Percentiles rank a stretch among this genome's conserved stretches.
Conservation (phyloP, 2,329 filamentous ascomycete genomes). For the Hypoxylon sp. region DNA sequence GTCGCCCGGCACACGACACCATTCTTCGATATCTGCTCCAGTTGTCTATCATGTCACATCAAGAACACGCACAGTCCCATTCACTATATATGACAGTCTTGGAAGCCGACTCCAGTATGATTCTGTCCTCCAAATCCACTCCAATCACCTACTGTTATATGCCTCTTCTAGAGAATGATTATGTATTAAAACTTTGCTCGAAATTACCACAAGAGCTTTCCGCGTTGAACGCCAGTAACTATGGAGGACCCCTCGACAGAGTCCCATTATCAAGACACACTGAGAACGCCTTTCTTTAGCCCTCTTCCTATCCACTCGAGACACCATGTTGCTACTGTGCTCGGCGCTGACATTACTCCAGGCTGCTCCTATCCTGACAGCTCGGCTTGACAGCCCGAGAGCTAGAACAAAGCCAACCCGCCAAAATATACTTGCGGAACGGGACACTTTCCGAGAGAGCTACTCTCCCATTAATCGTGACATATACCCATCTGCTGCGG, state of each 20-base stretch:
- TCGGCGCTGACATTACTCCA: constrained; percentile 43
- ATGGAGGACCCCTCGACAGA: constrained; percentile 19
- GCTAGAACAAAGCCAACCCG: constrained; percentile 6
- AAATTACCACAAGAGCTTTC: constrained; percentile 10
- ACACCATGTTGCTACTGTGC: constrained; percentile 36
- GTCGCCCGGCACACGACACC: constrained; percentile 37
- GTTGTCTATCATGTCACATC: constrained; percentile 16
- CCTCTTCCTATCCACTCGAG: constrained; percentile 9
- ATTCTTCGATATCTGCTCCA: constrained; percentile 34
- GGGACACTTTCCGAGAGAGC: constrained; percentile 26
- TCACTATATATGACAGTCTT: constrained; percentile 4
- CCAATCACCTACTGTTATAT: constrained; percentile 1
- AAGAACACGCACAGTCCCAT: constrained; percentile 21
- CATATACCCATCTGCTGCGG: constrained; percentile 40
- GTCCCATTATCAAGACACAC: background rate
- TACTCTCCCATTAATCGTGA: constrained; percentile 35
- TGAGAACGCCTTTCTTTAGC: constrained; percentile 5
- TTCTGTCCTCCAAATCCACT: background rate
- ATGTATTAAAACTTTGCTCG: background rate
- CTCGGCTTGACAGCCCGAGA: constrained; percentile 27
- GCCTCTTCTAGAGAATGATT: constrained; percentile 9
- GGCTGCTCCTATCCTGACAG: constrained; percentile 32
- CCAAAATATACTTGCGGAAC: constrained; percentile 4
- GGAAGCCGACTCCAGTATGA: background rate
- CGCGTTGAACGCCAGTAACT: constrained; percentile 11